Evolutionary conservation across 768 basidiomycete genomes (phyloP).

Genomic region (Calocybe cyanea): DNA sequence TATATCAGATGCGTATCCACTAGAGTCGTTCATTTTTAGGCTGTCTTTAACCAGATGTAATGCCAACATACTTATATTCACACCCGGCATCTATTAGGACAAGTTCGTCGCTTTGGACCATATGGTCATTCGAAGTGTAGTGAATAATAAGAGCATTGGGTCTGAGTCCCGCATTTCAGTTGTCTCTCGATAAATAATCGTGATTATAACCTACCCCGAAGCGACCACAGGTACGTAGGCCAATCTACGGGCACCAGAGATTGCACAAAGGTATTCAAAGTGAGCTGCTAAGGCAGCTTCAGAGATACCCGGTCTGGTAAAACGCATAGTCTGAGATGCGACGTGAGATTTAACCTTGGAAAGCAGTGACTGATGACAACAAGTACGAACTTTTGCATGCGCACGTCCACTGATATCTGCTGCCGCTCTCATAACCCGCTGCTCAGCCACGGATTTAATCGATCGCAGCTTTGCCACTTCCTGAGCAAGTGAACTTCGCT

Average conservation of each 20-base stretch:
- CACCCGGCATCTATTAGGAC: slow-evolving; percentile 90
- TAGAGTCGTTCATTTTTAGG: slow-evolving; percentile 22
- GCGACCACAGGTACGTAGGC: slow-evolving; percentile 99
- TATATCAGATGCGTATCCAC: slow-evolving; percentile 93
- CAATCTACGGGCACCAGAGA: slow-evolving; percentile 75
- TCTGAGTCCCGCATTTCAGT: slow-evolving; percentile 32
- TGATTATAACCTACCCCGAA: slow-evolving; percentile 60
- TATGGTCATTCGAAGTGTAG: slow-evolving; percentile 88
- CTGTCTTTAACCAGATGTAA: slow-evolving; percentile 3
- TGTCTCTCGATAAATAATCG: background rate
- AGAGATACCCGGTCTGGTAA: slow-evolving; percentile 42
- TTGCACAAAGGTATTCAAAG: slow-evolving; percentile 84
- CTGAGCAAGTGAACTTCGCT: slow-evolving; percentile 52
- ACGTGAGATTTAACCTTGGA: background rate
- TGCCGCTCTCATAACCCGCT: slow-evolving; percentile 74
- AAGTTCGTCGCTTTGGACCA: slow-evolving; percentile 66
- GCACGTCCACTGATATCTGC: slow-evolving; percentile 86
- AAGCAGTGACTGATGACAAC: background rate
- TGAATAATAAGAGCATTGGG: slow-evolving; percentile 90
- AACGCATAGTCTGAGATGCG: slow-evolving; percentile 75
- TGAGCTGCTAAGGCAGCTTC: slow-evolving; percentile 57
- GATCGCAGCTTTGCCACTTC: slow-evolving; percentile 69
- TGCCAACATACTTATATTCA: slow-evolving; percentile 72
- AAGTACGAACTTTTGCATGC: slow-evolving; percentile 76
- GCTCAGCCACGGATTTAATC: slow-evolving; percentile 79